A percentile compares a stretch with the other conserved stretches of the same genome.
Conservation (phyloP, 202 grass and related monocot genomes). For the Sporobolus alterniflorus region DNA sequence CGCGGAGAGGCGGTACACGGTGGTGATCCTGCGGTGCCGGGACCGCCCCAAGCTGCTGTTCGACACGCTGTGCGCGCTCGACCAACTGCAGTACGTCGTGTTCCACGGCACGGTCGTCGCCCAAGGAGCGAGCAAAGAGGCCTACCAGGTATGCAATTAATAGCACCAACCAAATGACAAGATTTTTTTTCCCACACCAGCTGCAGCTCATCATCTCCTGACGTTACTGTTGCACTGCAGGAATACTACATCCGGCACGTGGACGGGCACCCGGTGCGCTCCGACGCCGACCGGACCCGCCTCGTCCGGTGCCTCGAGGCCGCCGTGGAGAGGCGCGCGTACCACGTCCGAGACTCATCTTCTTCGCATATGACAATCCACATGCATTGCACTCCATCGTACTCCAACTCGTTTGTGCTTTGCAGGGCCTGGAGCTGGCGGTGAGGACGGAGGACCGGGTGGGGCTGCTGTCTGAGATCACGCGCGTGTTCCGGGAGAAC, state of each 20-base stretch:
- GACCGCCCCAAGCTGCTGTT: conserved; percentile 90
- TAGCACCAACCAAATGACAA: no score
- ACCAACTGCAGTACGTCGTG: conserved; percentile 89
- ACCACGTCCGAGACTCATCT: no score
- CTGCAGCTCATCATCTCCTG: no score
- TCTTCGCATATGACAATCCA: no score
- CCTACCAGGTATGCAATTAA: no score
- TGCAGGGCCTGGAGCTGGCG: conserved; percentile 78
- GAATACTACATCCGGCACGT: conserved; percentile 90
- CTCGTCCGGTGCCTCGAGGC: conserved; percentile 80
- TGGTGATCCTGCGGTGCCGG: conserved; percentile 60
- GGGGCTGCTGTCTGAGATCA: conserved; percentile 78
- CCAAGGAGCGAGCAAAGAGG: conserved; percentile 44
- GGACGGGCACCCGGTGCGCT: conserved; percentile 60
- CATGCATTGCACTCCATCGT: no score
- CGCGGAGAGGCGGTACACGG: conserved; percentile 71
- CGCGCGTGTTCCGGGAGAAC: conserved; percentile 85
- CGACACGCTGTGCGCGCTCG: conserved; percentile 83
- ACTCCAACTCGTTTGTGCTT: no score
- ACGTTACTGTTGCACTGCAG: no score
- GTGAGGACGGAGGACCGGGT: conserved; percentile 55
- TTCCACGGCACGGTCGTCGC: conserved; percentile 66
- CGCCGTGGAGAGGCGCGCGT: conserved; percentile 79
- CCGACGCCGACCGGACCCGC: conserved; percentile 60
- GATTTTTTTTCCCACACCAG: no score